A percentile compares a stretch with the other conserved stretches of the same genome.
Evolutionary conservation across 1,284 basidiomycete genomes (phyloP).

Genomic region (Ustilago nuda): DNA sequence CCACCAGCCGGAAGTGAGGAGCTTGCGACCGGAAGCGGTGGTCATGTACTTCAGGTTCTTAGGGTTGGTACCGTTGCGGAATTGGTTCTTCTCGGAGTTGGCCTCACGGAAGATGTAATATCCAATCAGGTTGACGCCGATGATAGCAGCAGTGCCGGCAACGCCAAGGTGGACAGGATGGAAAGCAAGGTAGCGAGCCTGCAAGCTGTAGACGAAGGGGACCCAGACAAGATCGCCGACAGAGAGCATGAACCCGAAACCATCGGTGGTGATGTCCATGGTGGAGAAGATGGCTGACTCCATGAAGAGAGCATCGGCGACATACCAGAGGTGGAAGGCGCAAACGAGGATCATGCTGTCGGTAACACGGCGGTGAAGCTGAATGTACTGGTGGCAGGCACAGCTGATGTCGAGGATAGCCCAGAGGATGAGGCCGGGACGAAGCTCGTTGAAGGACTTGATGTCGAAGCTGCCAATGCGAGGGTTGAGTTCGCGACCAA

Average conservation of each 20-base stretch:
- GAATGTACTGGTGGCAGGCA: conserved; percentile 87
- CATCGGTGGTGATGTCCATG: conserved; percentile 98
- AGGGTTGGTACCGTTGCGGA: conserved; percentile 91
- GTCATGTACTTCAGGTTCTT: conserved; percentile 88
- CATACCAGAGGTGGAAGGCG: conserved; percentile 88
- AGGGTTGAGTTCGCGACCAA: conserved; percentile 95
- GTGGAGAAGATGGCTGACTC: conserved; percentile 83
- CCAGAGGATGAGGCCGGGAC: conserved; percentile 97
- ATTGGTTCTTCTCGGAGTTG: conserved; percentile 95
- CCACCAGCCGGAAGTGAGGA: conserved; percentile 98
- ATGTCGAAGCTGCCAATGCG: conserved; percentile 86
- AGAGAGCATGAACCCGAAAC: conserved; percentile 98
- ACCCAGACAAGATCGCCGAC: conserved; percentile 95
- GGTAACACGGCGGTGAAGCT: conserved; percentile 79
- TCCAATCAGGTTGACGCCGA: conserved; percentile 79
- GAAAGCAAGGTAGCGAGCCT: conserved; percentile 94
- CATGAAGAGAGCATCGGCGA: conserved; percentile 75
- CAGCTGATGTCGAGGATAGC: conserved; percentile 89
- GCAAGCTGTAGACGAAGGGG: conserved; percentile 92
- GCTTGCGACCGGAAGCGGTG: conserved; percentile 86
- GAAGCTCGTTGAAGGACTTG: conserved; percentile 85
- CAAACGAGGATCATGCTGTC: conserved; percentile 93
- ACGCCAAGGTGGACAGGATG: conserved; percentile 82
- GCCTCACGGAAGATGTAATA: conserved; percentile 91
- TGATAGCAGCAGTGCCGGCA: conserved; percentile 75